Conservation (phyloP, 768 basidiomycete genomes). For the Mycena indigotica region DNA sequence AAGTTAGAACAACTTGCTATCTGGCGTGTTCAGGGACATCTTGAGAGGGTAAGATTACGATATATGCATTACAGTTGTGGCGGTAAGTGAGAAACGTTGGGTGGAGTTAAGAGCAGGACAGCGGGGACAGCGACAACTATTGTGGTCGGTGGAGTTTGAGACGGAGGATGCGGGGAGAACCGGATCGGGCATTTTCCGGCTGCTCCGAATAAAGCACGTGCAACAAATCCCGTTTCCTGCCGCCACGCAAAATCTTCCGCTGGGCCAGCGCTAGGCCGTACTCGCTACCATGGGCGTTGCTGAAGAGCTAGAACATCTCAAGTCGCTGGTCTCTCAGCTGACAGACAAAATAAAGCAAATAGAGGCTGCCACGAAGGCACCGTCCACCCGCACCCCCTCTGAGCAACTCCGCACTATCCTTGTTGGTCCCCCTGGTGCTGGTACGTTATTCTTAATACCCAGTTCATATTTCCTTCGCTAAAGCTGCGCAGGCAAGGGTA, state of each 20-base stretch:
- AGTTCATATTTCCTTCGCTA: slow-evolving; percentile 5
- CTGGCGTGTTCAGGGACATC: no score
- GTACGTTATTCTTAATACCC: slow-evolving; percentile 46
- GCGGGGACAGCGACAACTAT: no score
- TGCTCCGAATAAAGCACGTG: background rate
- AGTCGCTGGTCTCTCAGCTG: slow-evolving; percentile 86
- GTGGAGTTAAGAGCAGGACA: no score
- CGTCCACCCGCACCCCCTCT: slow-evolving; percentile 52
- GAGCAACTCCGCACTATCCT: slow-evolving; percentile 88
- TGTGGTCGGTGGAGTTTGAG: no score
- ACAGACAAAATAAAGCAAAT: slow-evolving; percentile 84
- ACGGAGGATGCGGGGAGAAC: no score
- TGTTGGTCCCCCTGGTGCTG: slow-evolving; percentile 95
- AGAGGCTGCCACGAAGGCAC: slow-evolving; percentile 67
- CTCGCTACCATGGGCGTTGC: slow-evolving; percentile 55
- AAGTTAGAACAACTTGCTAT: no score
- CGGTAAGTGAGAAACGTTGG: no score
- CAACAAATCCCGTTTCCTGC: slow-evolving; percentile 9
- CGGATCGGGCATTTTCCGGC: no score
- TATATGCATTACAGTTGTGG: no score
- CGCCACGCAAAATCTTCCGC: slow-evolving; percentile 14
- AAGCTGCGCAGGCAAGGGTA: slow-evolving; percentile 81
- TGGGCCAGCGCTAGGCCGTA: slow-evolving; percentile 5
- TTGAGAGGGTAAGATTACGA: no score
- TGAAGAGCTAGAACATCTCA: slow-evolving; percentile 93